Conservation (phyloP, 1,284 basidiomycete genomes). For the Melampsora medusae region DNA sequence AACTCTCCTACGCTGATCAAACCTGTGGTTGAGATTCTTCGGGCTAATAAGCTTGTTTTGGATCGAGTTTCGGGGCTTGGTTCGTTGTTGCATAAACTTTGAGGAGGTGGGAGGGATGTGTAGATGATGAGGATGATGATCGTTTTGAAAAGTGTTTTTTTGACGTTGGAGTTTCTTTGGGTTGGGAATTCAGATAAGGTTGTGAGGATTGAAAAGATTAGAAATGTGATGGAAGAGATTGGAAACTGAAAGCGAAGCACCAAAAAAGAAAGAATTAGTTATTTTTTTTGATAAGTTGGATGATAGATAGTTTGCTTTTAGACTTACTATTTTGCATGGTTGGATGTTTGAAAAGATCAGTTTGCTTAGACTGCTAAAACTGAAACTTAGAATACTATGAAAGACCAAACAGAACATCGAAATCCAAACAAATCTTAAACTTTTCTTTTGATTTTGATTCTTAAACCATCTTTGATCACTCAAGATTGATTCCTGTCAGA, state of each 20-base stretch:
- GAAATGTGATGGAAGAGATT: neutral
- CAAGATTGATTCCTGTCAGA: no score
- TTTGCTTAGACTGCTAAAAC: neutral
- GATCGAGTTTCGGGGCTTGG: neutral
- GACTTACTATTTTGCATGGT: neutral
- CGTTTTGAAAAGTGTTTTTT: constrained; percentile 6
- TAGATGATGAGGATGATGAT: neutral
- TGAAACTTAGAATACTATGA: neutral
- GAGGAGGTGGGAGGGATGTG: constrained; percentile 10
- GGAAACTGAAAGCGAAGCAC: neutral
- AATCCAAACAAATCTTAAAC: neutral
- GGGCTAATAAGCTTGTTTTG: constrained; percentile 61
- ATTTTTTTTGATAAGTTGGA: neutral
- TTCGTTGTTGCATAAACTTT: constrained; percentile 19
- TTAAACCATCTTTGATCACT: no score
- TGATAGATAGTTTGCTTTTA: neutral
- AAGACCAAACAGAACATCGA: neutral
- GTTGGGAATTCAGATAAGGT: neutral
- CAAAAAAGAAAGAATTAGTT: constrained; percentile 1
- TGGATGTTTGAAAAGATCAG: neutral
- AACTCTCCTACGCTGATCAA: constrained; percentile 74
- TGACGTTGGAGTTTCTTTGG: neutral
- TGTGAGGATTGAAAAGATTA: no score
- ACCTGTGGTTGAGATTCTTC: constrained; percentile 71
- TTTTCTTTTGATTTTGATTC: neutral